A percentile compares a stretch with the other conserved stretches of the same genome.
Conservation (phyloP, 805 yeast genomes). For the Pichia californica region DNA sequence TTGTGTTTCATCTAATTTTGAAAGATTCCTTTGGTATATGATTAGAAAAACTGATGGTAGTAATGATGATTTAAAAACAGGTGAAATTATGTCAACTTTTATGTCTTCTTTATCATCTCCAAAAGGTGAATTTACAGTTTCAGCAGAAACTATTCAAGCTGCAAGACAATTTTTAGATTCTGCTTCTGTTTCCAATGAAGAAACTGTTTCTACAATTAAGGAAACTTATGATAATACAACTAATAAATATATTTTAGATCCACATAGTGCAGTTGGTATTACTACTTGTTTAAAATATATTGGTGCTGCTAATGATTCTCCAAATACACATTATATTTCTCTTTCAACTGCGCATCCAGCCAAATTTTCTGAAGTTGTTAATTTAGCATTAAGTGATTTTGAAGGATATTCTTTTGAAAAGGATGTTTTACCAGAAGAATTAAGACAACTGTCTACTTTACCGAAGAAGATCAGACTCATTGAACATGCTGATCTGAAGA, state of each 20-base stretch:
- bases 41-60: slow-evolving; percentile 63
- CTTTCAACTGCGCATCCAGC: slow-evolving; percentile 99
- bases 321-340: slow-evolving; percentile 52
- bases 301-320: slow-evolving; percentile 28
- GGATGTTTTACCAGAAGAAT: slow-evolving; percentile 85
- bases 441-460: slow-evolving; percentile 61
- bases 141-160: slow-evolving; percentile 52
- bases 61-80: slow-evolving; percentile 62
- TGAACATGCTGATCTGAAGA: slow-evolving; percentile 64
- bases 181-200: slow-evolving; percentile 70
- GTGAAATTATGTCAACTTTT: slow-evolving; percentile 64
- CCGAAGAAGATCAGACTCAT: slow-evolving; percentile 70
- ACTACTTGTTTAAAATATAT: slow-evolving; percentile 65
- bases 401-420: slow-evolving; percentile 78
- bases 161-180: slow-evolving; percentile 71
- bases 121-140: slow-evolving; percentile 70
- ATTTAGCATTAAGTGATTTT: slow-evolving; percentile 59
- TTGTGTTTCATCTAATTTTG: slow-evolving; percentile 90
- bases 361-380: slow-evolving; percentile 93
- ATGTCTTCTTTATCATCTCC: slow-evolving; percentile 65
- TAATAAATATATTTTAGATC: slow-evolving; percentile 80
- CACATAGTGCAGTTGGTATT: slow-evolving; percentile 95
- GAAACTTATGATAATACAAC: slow-evolving; percentile 51
- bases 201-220: slow-evolving; percentile 76
- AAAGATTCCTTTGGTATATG: slow-evolving; percentile 92